Conservation (phyloP, 108 stramenopile genomes). For the Pseudonitzschia multistriata region DNA sequence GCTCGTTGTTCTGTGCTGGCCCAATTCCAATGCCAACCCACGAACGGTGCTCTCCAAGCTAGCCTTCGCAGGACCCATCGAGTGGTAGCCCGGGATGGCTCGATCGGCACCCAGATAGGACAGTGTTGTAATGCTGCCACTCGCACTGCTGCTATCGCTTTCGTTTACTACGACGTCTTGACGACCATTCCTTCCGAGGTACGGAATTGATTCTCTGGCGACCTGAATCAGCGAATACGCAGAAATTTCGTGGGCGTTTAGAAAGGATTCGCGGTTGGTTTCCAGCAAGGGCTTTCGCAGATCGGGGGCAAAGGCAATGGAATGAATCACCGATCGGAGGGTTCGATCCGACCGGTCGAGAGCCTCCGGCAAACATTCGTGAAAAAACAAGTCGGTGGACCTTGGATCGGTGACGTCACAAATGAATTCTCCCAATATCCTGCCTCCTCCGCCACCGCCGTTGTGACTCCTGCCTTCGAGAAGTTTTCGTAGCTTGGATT, state of each 20-base stretch:
- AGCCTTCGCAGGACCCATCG: constrained; percentile 79
- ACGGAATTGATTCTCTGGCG: constrained; percentile 29
- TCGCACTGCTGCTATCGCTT: neutral
- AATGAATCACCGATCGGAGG: constrained; percentile 51
- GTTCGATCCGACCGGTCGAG: constrained; percentile 7
- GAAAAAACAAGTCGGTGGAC: constrained; percentile 25
- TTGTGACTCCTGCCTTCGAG: constrained; percentile 1
- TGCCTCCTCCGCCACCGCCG: neutral
- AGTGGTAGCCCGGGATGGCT: constrained; percentile 55
- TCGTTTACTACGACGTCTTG: neutral
- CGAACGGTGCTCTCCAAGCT: constrained; percentile 50
- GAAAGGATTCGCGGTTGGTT: constrained; percentile 33
- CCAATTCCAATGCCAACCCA: constrained; percentile 55
- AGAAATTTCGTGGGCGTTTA: constrained; percentile 47
- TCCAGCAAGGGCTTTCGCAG: constrained; percentile 34
- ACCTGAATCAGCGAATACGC: constrained; percentile 52
- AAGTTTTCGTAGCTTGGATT: constrained; percentile 18
- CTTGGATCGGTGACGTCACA: constrained; percentile 37
- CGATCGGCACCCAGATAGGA: constrained; percentile 60
- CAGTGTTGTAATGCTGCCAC: constrained; percentile 49
- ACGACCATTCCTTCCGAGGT: neutral
- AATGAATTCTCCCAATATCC: constrained; percentile 27
- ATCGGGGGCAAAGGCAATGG: constrained; percentile 47
- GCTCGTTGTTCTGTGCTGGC: neutral
- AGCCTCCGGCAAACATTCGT: constrained; percentile 28